Conservation (phyloP, 805 yeast species). For the Spencermartinsiella europaea region DNA sequence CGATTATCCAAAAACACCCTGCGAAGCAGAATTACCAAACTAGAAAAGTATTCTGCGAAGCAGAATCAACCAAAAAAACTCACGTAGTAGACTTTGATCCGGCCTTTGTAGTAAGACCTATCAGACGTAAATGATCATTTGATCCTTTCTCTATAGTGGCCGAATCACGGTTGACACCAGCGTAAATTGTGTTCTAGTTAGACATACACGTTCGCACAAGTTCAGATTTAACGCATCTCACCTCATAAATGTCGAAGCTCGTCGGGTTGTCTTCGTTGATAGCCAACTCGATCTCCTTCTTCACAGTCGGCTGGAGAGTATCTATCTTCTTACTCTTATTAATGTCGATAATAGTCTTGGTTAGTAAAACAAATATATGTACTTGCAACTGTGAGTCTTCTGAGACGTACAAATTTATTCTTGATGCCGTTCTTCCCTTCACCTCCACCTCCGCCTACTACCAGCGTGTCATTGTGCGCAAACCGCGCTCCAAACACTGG, state of each 20-base stretch:
- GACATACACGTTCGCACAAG: too few relatives aligned
- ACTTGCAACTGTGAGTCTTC: not conserved
- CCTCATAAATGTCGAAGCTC: constrained; percentile 54
- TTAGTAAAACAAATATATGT: not conserved
- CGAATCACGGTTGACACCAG: constrained; percentile 72
- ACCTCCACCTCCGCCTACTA: constrained; percentile 94
- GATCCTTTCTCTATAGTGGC: constrained; percentile 52
- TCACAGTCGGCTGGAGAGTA: not conserved
- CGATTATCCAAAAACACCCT: too few relatives aligned
- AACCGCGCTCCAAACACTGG: constrained; percentile 82
- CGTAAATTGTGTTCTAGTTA: constrained; percentile 45
- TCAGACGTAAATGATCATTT: constrained; percentile 67
- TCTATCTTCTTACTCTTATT: not conserved
- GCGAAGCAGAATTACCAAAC: too few relatives aligned
- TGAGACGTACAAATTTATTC: constrained; percentile 51
- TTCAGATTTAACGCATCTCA: too few relatives aligned
- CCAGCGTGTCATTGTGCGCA: constrained; percentile 50
- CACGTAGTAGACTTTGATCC: too few relatives aligned
- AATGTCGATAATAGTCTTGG: constrained; percentile 1
- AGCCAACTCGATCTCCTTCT: constrained; percentile 21
- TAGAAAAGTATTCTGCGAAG: too few relatives aligned
- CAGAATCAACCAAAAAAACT: too few relatives aligned
- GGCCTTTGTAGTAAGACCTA: too few relatives aligned
- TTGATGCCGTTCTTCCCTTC: constrained; percentile 87
- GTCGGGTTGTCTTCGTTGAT: constrained; percentile 77